Conservation (phyloP, 1,284 basidiomycete species). For the Puccinia polysora region DNA sequence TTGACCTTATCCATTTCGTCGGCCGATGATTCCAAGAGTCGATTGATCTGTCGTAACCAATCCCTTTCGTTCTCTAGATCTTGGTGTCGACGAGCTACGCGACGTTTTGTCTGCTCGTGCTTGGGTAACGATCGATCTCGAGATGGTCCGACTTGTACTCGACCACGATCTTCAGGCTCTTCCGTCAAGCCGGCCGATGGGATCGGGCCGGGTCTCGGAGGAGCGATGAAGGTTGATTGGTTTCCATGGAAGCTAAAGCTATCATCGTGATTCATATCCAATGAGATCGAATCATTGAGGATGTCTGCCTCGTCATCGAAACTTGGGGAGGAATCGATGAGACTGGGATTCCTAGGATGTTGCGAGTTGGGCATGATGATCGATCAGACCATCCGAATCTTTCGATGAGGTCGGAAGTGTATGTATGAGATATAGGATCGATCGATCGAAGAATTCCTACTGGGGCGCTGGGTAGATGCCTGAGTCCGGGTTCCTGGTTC, state of each 20-base stretch:
- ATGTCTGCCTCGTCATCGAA: slow-evolving; percentile 22
- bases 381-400: too few relatives aligned
- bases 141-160: not conserved
- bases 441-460: too few relatives aligned
- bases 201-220: not conserved
- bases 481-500: too few relatives aligned
- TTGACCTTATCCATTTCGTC: slow-evolving; percentile 41
- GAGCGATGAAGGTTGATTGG: not conserved
- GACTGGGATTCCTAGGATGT: too few relatives aligned
- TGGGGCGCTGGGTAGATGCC: too few relatives aligned
- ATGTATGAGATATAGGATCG: too few relatives aligned
- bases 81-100: slow-evolving; percentile 29
- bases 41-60: slow-evolving; percentile 46
- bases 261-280: slow-evolving; percentile 37
- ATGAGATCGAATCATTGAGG: slow-evolving; percentile 38
- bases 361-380: too few relatives aligned
- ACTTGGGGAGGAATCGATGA: not conserved
- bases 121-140: not conserved
- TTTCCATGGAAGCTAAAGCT: slow-evolving; percentile 41
- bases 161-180: not conserved
- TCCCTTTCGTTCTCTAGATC: slow-evolving; percentile 46
- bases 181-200: not conserved
- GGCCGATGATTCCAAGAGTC: slow-evolving; percentile 43
- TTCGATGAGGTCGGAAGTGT: too few relatives aligned
- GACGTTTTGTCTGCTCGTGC: not conserved